These are phyloP conservation scores for Phytophthora citricola DNA, from an alignment of 352 stramenopile species.

Conservation along the genomic window DNA sequence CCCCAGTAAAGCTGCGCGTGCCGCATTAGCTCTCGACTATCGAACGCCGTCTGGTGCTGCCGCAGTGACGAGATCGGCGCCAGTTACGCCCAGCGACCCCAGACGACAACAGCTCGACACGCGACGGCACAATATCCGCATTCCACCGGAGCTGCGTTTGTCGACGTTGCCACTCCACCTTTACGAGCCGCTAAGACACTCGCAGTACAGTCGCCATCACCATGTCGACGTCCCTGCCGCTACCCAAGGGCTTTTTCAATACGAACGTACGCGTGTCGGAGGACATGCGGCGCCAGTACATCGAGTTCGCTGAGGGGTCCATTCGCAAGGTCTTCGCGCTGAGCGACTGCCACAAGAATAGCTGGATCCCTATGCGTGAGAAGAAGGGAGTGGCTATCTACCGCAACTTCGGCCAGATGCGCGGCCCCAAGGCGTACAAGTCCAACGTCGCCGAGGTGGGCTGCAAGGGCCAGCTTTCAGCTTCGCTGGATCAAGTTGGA, in stretches of 20 bases:
- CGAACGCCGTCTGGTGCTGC: constrained; percentile 18
- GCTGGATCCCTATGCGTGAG: constrained; percentile 85
- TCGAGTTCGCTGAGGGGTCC: constrained; percentile 81
- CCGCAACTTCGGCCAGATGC: constrained; percentile 76
- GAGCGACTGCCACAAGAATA: constrained; percentile 82
- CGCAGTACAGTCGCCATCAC: constrained; percentile 7
- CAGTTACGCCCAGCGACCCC: constrained; percentile 22
- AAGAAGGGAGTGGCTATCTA: constrained; percentile 86
- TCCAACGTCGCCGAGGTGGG: constrained; percentile 84
- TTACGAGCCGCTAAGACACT: constrained; percentile 18
- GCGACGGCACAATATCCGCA: constrained; percentile 28
- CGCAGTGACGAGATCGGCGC: constrained; percentile 31
- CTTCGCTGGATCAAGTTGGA: constrained; percentile 76
- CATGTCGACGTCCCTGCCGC: constrained; percentile 71
- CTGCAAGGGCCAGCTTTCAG: constrained; percentile 70
- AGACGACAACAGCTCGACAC: constrained; percentile 35
- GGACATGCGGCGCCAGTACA: constrained; percentile 76
- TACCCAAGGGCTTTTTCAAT: constrained; percentile 82
- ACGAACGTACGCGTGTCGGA: constrained; percentile 71
- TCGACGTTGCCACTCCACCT: constrained; percentile 25
- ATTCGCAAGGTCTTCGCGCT: constrained; percentile 87
- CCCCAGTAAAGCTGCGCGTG: background rate
- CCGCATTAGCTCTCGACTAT: constrained; percentile 15
- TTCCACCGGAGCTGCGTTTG: constrained; percentile 5
- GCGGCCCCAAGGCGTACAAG: constrained; percentile 65